Base-by-base conservation (phyloP, 345 rosid species). In the Camelina hispida region DNA sequence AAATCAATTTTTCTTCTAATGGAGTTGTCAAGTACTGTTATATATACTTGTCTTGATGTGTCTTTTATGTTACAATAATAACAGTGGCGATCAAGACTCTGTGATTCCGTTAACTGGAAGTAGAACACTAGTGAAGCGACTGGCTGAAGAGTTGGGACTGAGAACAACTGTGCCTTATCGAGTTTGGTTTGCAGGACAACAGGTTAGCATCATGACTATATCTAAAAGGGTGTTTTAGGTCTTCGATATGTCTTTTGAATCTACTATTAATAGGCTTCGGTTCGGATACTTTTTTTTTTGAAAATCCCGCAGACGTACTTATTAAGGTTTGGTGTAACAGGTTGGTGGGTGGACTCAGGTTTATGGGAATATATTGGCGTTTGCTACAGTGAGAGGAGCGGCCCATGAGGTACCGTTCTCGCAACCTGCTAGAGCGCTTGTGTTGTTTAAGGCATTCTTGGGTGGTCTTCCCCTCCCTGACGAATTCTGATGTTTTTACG, bases 301-400 rank as follows among this genome's bases (percentile, higher is more conserved):
- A n/a, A n/a, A 0, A 6, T 46, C 9, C 4, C 44, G 30, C 11
- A 5, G 53, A 3, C 18, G 44, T 47, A 48, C 20, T 51, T 50
- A 37, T 34, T 50, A 10, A 9, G 52, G 40, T 12, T 67, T 68
- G 57, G 69, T 42, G 66, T 25, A 51, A 60, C 37, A 93, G 98
- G 98, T 93, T 64, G 98, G 98, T 59, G 96, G 98, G 48, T 93
- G 98, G 98, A 93, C 97, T 73, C 97, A 91, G 73, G 96, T 87
- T 68, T 87, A 89, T 65, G 91, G 93, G 6, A 70, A 87, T 68
- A 60, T 84, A 55, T 82, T 93, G 69, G 81, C 95, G 5, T 90
- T 88, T 78, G 96, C 97, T 12, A 93, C 98, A 46, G 88, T 90
- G 51, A 85, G 98, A 86, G 96, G 95, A 68, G 97, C 97, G 9